Conservation (phyloP, 73 alveolate genomes). For the Paramecium primaurelia region DNA sequence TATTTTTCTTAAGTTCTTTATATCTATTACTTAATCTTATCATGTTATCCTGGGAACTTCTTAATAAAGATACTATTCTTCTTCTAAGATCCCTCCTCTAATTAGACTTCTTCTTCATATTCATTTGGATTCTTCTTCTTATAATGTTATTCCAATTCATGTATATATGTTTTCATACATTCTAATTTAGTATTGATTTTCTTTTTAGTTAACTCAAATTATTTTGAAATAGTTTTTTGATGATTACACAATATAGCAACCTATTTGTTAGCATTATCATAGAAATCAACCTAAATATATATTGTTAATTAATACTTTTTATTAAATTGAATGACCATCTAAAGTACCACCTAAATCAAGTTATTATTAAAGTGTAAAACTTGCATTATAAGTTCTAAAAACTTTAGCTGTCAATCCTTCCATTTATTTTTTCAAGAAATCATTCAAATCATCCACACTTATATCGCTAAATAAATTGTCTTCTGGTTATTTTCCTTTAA, state of each 20-base stretch:
- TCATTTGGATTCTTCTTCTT: slow-evolving; percentile 68
- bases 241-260: slow-evolving; percentile 99
- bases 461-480: slow-evolving; percentile 79
- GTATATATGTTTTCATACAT: slow-evolving; percentile 70
- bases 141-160: slow-evolving; percentile 68
- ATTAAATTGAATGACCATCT: slow-evolving; percentile 63
- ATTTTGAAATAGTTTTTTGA: slow-evolving; percentile 92
- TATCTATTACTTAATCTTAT: slow-evolving; percentile 64
- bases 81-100: slow-evolving; percentile 65
- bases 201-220: slow-evolving; percentile 80
- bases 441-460: slow-evolving; percentile 84
- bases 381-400: slow-evolving; percentile 99
- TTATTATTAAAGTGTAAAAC: slow-evolving; percentile 86
- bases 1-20: slow-evolving; percentile 67
- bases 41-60: slow-evolving; percentile 79
- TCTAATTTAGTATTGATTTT: slow-evolving; percentile 75
- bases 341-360: slow-evolving; percentile 58
- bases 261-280: slow-evolving; percentile 94
- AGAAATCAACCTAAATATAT: slow-evolving; percentile 81
- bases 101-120: slow-evolving; percentile 56
- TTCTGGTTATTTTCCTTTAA: slow-evolving; percentile 78
- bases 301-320: neutral
- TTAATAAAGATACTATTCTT: slow-evolving; percentile 58
- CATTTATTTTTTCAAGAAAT: slow-evolving; percentile 92
- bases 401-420: slow-evolving; percentile 97